A percentile compares a stretch with the other conserved stretches of the same genome.
These are phyloP conservation scores for Candida koratica DNA, from an alignment of 805 yeast species.

Conservation along the genomic window DNA sequence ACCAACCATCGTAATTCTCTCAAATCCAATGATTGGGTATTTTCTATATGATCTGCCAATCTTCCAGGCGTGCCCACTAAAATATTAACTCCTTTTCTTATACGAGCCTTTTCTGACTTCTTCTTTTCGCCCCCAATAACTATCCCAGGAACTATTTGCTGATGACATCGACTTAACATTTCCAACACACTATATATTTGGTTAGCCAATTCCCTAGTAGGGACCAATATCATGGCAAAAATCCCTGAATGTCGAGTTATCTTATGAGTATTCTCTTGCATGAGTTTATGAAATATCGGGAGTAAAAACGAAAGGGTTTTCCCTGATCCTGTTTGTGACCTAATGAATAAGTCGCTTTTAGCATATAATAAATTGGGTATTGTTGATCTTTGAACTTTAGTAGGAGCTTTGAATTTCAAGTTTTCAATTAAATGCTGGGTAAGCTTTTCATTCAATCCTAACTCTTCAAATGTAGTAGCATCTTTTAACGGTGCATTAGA, in stretches of 20 bases:
- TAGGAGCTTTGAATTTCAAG: constrained; percentile 63
- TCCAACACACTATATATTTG: constrained; percentile 85
- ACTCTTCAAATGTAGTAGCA: constrained; percentile 62
- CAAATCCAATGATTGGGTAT: constrained; percentile 72
- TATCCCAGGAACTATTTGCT: constrained; percentile 88
- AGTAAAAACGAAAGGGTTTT: constrained; percentile 84
- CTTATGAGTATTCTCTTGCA: constrained; percentile 44
- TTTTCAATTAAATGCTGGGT: constrained; percentile 52
- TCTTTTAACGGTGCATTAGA: constrained; percentile 86
- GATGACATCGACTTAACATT: constrained; percentile 68
- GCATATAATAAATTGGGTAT: constrained; percentile 49
- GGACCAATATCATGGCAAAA: constrained; percentile 84
- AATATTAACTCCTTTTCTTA: constrained; percentile 92
- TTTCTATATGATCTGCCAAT: constrained; percentile 87
- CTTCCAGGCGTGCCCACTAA: constrained; percentile 98
- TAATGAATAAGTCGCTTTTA: constrained; percentile 70
- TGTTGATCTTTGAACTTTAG: constrained; percentile 80
- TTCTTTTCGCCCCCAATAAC: constrained; percentile 98
- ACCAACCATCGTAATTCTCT: constrained; percentile 81
- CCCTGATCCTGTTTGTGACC: constrained; percentile 98
- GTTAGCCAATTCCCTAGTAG: constrained; percentile 91
- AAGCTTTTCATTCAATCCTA: constrained; percentile 61
- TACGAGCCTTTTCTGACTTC: constrained; percentile 91
- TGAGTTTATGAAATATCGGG: constrained; percentile 74
- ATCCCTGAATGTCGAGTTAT: constrained; percentile 69